A percentile compares a stretch with the other conserved stretches of the same genome.
These are phyloP conservation scores for Malus domestica DNA, from an alignment of 306 rosid species.

Conservation along the genomic window DNA sequence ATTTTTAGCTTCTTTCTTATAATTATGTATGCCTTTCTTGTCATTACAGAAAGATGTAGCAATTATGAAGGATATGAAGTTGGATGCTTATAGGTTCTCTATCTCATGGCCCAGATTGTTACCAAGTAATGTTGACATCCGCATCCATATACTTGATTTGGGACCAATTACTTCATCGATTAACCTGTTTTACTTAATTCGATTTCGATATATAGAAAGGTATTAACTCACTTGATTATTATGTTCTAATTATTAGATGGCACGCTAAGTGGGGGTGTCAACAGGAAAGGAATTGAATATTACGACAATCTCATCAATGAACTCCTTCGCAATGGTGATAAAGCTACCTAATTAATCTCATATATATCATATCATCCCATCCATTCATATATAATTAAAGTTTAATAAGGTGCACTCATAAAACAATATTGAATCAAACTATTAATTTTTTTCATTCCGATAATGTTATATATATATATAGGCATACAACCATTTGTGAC, in stretches of 20 bases:
- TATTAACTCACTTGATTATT: background rate
- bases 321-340: slow-evolving; percentile 36
- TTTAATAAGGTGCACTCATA: background rate
- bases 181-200: background rate
- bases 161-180: background rate
- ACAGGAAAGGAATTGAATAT: slow-evolving; percentile 40
- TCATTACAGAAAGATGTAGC: slow-evolving; percentile 46
- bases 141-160: background rate
- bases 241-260: slow-evolving; percentile 23
- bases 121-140: slow-evolving; percentile 36
- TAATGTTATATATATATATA: background rate
- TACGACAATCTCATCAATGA: slow-evolving; percentile 53
- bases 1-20: background rate
- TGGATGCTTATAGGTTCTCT: slow-evolving; percentile 63
- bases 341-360: too few relatives aligned
- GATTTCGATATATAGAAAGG: background rate
- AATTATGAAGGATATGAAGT: slow-evolving; percentile 43
- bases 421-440: background rate
- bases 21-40: background rate
- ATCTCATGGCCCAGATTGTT: slow-evolving; percentile 67
- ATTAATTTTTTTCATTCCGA: background rate
- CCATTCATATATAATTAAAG: too few relatives aligned
- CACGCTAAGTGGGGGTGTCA: slow-evolving; percentile 46
- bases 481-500: slow-evolving; percentile 49
- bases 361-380: too few relatives aligned